Percentiles rank a stretch among this genome's conserved stretches.
phyloP scores from a whole-genome alignment of 768 basidiomycete genomes.

The Albatrellus ellisii region DNA sequence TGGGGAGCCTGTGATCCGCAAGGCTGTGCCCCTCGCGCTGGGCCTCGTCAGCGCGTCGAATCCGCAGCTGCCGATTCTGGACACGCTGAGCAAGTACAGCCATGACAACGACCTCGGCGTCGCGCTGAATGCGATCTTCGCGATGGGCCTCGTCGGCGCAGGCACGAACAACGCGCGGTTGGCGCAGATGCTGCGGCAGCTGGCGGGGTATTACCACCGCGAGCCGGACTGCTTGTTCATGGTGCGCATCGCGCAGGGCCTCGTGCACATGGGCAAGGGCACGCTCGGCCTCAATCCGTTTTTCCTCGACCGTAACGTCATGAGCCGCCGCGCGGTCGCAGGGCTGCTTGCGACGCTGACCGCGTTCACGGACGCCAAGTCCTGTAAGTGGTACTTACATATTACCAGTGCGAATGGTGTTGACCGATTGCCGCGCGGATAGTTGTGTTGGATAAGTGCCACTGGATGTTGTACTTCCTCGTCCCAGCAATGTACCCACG shows the following conservation, averaged over 20 bases:
- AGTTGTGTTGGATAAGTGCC: slow-evolving; percentile 92
- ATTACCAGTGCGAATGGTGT: background rate
- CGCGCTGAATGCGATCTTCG: slow-evolving; percentile 93
- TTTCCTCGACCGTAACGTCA: slow-evolving; percentile 83
- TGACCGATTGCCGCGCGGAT: background rate
- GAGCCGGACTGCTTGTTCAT: slow-evolving; percentile 95
- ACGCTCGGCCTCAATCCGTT: slow-evolving; percentile 96
- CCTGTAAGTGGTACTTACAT: slow-evolving; percentile 46
- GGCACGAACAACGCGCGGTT: slow-evolving; percentile 98
- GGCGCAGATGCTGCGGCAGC: slow-evolving; percentile 93
- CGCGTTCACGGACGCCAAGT: slow-evolving; percentile 89
- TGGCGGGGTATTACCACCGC: slow-evolving; percentile 97
- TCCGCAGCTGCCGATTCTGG: slow-evolving; percentile 86
- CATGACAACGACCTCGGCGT: slow-evolving; percentile 98
- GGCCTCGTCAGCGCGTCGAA: slow-evolving; percentile 93
- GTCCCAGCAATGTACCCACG: slow-evolving; percentile 96
- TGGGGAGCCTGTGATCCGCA: slow-evolving; percentile 85
- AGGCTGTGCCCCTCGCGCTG: slow-evolving; percentile 87
- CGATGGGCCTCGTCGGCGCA: slow-evolving; percentile 96
- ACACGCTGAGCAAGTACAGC: slow-evolving; percentile 96
- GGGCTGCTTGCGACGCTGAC: slow-evolving; percentile 80
- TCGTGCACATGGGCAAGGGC: slow-evolving; percentile 99
- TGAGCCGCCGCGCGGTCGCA: slow-evolving; percentile 82
- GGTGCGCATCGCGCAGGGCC: slow-evolving; percentile 89
- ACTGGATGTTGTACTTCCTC: slow-evolving; percentile 99